Evolutionary conservation across 2,329 filamentous ascomycete species (phyloP), one percentile per base, ranked within the genome.

Genomic region (Rachicladosporium sp.): DNA sequence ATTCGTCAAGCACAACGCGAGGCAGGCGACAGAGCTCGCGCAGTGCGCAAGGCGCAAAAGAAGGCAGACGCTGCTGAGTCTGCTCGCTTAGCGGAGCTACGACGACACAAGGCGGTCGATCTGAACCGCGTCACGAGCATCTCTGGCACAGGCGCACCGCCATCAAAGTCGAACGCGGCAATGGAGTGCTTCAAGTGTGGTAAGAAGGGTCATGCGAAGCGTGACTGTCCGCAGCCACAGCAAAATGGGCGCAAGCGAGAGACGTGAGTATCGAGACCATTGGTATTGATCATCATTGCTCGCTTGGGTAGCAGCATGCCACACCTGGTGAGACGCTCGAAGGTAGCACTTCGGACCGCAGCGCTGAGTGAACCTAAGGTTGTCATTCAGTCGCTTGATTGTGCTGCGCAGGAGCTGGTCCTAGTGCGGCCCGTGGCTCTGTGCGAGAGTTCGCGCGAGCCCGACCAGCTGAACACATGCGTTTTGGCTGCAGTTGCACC

Each of bases 31-130:
- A 60, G 61, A 43, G 54, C 57, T 7, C 65, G 64, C 35, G 61
- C 60, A 33, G 63, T 65, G 37, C 62, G 64, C 27, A 58, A 64
- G 49, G 62, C 62, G 31, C 69, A 67, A 51, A 66, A 65, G 50
- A 67, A 69, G 35, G 62, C 62, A 19, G 69, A 71, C 43, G 64
- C 65, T 37, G 61, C 61, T 13, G 69, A 68, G 46, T 60, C 64
- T 9, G 61, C 63, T 46, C 66, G 74, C 47, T 58, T 78, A 11
- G 71, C 74, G 6, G 72, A 75, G 32, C 70, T 72, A 53, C 66
- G 76, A 34, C 71, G 74, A 50, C 76, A 76, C 57, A 80, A 79
- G 56, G 74, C 80, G 41, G 68, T 83, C 38, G 78, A 79, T 44
- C 60, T 85, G 41, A 80, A 80, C 52, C 68, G 68, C 11, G 46